phyloP scores from a whole-genome alignment of 495 filamentous ascomycete genomes.

The Aspergillus panamensis region DNA sequence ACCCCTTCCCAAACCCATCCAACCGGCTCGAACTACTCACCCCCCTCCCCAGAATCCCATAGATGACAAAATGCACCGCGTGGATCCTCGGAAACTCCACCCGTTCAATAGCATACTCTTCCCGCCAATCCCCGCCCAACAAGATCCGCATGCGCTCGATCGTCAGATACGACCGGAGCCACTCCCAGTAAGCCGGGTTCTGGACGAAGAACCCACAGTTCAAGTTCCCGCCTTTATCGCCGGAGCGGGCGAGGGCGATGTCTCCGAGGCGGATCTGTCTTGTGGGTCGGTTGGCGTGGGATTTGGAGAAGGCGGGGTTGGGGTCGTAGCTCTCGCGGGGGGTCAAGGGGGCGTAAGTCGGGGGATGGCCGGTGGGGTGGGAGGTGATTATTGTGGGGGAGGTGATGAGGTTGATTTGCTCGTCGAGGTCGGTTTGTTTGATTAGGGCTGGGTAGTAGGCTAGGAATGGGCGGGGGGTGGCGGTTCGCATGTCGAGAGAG shows the following conservation, averaged over 20 bases:
- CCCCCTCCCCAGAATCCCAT: slow-evolving; percentile 49
- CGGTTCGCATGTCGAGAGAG: slow-evolving; percentile 30
- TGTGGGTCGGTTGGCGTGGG: slow-evolving; percentile 19
- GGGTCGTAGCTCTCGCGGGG: slow-evolving; percentile 25
- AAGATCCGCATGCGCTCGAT: slow-evolving; percentile 30
- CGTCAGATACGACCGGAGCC: slow-evolving; percentile 45
- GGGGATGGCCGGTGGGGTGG: slow-evolving; percentile 20
- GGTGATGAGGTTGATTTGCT: slow-evolving; percentile 23
- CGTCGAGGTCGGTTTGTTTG: slow-evolving; percentile 23
- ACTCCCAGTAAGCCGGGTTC: slow-evolving; percentile 36
- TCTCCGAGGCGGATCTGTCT: slow-evolving; percentile 34
- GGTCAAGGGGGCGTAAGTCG: slow-evolving; percentile 13
- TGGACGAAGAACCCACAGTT: slow-evolving; percentile 49
- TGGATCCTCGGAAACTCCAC: slow-evolving; percentile 40
- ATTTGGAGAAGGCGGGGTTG: neutral
- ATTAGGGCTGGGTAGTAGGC: slow-evolving; percentile 34
- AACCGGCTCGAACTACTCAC: slow-evolving; percentile 44
- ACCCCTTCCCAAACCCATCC: slow-evolving; percentile 52
- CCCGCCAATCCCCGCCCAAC: slow-evolving; percentile 38
- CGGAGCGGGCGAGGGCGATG: slow-evolving; percentile 42
- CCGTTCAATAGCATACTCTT: slow-evolving; percentile 39
- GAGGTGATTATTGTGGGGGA: slow-evolving; percentile 1
- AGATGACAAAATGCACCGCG: slow-evolving; percentile 51
- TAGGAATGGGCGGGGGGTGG: slow-evolving; percentile 28
- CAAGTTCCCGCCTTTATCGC: slow-evolving; percentile 48